Conservation (phyloP, 768 basidiomycete genomes). For the Suillus sp. region DNA sequence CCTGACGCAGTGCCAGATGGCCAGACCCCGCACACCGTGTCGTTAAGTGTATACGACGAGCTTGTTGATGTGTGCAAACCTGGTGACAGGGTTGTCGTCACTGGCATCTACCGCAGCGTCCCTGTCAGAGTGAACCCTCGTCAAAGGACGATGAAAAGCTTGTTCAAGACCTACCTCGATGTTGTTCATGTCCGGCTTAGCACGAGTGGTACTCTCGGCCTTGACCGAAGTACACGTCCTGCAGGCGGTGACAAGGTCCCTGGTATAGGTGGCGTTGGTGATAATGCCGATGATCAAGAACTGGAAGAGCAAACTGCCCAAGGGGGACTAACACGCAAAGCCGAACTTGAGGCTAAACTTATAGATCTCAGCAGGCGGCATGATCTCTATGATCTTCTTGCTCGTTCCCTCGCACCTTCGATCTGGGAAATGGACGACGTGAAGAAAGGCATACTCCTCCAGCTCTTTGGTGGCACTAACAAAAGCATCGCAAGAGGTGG, state of each 20-base stretch:
- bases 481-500: slow-evolving; percentile 93
- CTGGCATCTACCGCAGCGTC: slow-evolving; percentile 93
- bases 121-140: slow-evolving; percentile 95
- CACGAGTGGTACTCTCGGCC: slow-evolving; percentile 58
- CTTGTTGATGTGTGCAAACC: slow-evolving; percentile 96
- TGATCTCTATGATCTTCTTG: slow-evolving; percentile 85
- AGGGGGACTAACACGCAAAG: slow-evolving; percentile 44
- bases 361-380: slow-evolving; percentile 68
- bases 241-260: slow-evolving; percentile 68
- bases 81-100: slow-evolving; percentile 88
- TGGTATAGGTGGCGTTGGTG: slow-evolving; percentile 70
- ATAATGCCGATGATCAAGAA: slow-evolving; percentile 65
- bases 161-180: slow-evolving; percentile 98
- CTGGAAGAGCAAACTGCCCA: slow-evolving; percentile 47
- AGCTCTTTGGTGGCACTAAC: slow-evolving; percentile 97
- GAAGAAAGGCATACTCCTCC: slow-evolving; percentile 95
- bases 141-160: slow-evolving; percentile 86
- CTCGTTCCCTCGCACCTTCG: slow-evolving; percentile 86
- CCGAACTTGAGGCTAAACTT: slow-evolving; percentile 80
- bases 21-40: slow-evolving; percentile 97
- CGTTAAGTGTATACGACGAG: slow-evolving; percentile 97
- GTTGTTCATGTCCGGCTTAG: slow-evolving; percentile 89
- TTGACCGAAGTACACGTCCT: slow-evolving; percentile 78
- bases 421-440: slow-evolving; percentile 99
- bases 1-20: slow-evolving; percentile 98